Conservation (phyloP, 2,329 filamentous ascomycete genomes). For the Fusarium stilboides region DNA sequence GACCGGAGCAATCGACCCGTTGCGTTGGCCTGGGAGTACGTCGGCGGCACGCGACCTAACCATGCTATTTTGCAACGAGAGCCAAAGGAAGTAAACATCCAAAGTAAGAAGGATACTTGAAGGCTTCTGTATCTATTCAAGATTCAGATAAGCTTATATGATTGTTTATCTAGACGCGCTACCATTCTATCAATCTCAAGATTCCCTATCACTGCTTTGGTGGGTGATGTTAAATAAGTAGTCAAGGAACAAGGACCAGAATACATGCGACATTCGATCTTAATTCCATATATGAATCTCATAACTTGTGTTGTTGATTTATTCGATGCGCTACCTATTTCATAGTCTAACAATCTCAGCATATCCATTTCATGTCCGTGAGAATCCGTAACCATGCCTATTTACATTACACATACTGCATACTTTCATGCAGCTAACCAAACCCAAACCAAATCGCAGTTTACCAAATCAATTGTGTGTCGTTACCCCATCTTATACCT, state of each 20-base stretch:
- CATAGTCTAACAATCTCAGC: conserved; percentile 33
- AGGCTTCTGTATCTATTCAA: too few species aligned
- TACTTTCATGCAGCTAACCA: conserved; percentile 16
- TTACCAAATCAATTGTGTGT: conserved; percentile 15
- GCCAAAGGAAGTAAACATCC: too few species aligned
- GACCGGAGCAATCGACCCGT: conserved; percentile 4
- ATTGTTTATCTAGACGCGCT: too few species aligned
- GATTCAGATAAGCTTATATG: too few species aligned
- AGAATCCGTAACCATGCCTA: conserved; percentile 35
- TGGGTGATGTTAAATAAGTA: too few species aligned
- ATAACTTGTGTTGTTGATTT: conserved; percentile 7
- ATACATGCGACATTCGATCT: neutral
- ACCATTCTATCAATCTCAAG: too few species aligned
- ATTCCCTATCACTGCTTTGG: too few species aligned
- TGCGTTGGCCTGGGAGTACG: too few species aligned
- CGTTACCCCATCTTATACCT: conserved; percentile 4
- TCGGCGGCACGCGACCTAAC: too few species aligned
- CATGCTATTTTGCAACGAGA: too few species aligned
- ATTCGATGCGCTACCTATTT: conserved; percentile 26
- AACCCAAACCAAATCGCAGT: conserved; percentile 10
- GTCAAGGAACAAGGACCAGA: neutral
- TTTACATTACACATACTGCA: conserved; percentile 39
- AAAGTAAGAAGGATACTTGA: too few species aligned
- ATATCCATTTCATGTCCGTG: conserved; percentile 31
- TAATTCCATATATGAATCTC: neutral